Conservation (phyloP, 2,329 filamentous ascomycete genomes). For the Aspergillus ochraceus region DNA sequence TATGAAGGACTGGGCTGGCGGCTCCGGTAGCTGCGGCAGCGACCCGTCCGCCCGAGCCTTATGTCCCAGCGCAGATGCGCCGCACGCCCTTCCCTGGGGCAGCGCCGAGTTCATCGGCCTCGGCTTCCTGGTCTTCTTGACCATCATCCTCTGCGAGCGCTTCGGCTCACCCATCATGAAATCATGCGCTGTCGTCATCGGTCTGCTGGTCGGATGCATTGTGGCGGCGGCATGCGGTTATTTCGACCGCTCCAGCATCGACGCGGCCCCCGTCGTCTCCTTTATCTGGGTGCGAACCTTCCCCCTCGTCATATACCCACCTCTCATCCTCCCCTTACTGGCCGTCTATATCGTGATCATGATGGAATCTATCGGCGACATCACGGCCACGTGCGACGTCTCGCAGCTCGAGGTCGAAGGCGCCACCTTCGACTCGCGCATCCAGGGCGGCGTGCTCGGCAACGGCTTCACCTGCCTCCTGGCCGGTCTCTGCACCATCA, state of each 20-base stretch:
- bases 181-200: conserved; percentile 64
- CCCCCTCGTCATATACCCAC: conserved; percentile 64
- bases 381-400: conserved; percentile 68
- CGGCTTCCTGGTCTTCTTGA: conserved; percentile 67
- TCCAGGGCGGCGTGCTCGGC: conserved; percentile 67
- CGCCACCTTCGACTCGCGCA: conserved; percentile 64
- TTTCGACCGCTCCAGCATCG: conserved; percentile 60
- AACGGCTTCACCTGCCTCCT: conserved; percentile 67
- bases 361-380: conserved; percentile 68
- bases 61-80: conserved; percentile 60
- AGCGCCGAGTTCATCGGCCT: conserved; percentile 66
- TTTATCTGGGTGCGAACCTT: conserved; percentile 73
- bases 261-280: conserved; percentile 61
- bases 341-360: conserved; percentile 61
- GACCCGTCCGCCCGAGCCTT: conserved; percentile 53
- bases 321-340: conserved; percentile 64
- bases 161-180: conserved; percentile 72
- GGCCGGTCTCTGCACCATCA: conserved; percentile 65
- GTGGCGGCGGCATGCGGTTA: conserved; percentile 67
- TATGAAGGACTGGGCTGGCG: conserved; percentile 69
- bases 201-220: conserved; percentile 65
- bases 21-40: conserved; percentile 50
- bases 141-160: conserved; percentile 68
- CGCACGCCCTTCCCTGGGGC: conserved; percentile 62
- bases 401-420: conserved; percentile 65